Conservation (phyloP, 495 filamentous ascomycete genomes). For the Chaetomium tenue region DNA sequence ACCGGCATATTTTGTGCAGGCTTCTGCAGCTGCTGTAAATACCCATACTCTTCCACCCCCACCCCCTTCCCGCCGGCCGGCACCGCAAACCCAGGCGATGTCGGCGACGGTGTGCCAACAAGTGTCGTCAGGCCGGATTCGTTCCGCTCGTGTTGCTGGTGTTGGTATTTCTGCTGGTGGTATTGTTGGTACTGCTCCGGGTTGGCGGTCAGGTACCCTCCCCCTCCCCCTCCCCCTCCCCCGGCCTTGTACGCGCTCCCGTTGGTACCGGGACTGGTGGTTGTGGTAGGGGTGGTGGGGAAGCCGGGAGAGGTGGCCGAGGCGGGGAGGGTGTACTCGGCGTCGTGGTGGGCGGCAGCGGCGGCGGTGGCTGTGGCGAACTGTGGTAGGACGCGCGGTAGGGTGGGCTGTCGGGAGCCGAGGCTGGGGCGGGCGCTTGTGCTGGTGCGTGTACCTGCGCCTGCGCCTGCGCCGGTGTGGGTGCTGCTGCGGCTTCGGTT, state of each 20-base stretch:
- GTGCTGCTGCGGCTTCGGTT: background rate
- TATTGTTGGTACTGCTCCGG: background rate
- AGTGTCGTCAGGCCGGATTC: conserved; percentile 20
- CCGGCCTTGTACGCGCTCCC: background rate
- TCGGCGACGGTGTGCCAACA: conserved; percentile 12
- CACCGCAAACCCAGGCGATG: background rate
- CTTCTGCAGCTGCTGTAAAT: background rate
- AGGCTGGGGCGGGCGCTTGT: too few species aligned
- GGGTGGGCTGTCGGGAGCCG: conserved; percentile 15
- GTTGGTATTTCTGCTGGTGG: background rate
- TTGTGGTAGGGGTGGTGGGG: background rate
- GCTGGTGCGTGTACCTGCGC: too few species aligned
- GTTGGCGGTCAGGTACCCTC: background rate
- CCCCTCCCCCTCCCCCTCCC: too few species aligned
- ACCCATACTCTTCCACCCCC: conserved; percentile 4
- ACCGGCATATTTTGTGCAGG: background rate
- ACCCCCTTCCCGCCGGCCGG: background rate
- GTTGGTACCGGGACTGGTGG: background rate
- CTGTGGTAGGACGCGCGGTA: conserved; percentile 18
- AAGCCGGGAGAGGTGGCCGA: background rate
- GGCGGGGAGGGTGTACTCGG: conserved; percentile 12
- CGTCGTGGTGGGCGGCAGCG: conserved; percentile 16
- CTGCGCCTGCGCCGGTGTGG: too few species aligned
- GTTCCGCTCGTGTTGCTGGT: conserved; percentile 14
- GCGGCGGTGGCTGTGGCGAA: conserved; percentile 17